Evolutionary conservation across 2,329 filamentous ascomycete genomes (phyloP), one percentile per base, ranked within the genome.

Genomic region (Pyrenophora seminiperda): DNA sequence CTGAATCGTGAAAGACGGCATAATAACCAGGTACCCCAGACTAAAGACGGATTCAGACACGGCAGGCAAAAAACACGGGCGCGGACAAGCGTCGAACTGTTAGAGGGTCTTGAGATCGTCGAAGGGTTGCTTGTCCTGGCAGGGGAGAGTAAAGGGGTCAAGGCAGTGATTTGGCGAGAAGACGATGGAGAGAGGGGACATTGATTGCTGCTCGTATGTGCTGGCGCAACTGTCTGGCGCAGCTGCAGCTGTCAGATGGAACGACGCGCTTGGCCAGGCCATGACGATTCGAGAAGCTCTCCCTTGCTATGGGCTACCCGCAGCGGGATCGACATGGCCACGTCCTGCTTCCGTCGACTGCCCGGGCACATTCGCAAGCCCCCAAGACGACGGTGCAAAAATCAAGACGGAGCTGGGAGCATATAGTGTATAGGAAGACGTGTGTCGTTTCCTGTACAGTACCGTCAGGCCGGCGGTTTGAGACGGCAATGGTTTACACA

Each of bases 1-100:
- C 29, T 43, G 22, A 31, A 37, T 38, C 15, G 39, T 20, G 19
- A 46, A 38, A 33, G 41, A 49, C 41, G 53, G 37, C 37, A 49
- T 32, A 37, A 39, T 14, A 20, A 32, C 50, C 41, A 37, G 53
- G 56, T 54, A 56, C 56, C 56, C 56, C 53, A 47, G 45, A 53
- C 45, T 42, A 10, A 29, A 11, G n/a, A 30, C 40, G 50, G 47
- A 46, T 49, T 22, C 47, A 38, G 48, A 48, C 36, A 47, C 46
- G 42, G 36, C 24, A 54, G 24, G 38, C 41, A 44, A 45, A 40
- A 19, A 40, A 44, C 40, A 52, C 41, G 47, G 47, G 43, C 19
- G 43, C 34, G 20, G 43, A 40, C 45, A 41, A 47, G 46, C 33
- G 51, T 20, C 40, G 55, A 58, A 58, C 52, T 33, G 40, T 11